A percentile compares a stretch with the other conserved stretches of the same genome.
Conservation (phyloP, 441 rosid genomes). For the Adansonia rubrostipa region DNA sequence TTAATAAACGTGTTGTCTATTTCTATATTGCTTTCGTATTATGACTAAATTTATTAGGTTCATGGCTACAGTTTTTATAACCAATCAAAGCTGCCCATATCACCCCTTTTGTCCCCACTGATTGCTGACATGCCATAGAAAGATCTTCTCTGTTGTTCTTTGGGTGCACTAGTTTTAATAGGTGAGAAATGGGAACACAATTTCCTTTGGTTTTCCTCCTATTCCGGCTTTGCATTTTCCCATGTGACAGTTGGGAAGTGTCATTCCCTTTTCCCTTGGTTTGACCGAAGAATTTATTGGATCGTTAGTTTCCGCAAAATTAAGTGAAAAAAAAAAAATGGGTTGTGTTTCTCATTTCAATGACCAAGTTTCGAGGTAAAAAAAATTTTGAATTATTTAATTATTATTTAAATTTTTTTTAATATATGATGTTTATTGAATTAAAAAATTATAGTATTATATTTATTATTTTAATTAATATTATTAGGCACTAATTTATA, state of each 20-base stretch:
- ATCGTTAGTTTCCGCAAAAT: neutral
- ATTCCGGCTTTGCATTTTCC: slow-evolving; percentile 25
- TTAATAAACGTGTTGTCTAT: too few relatives aligned
- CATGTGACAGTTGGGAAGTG: slow-evolving; percentile 21
- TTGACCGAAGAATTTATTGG: slow-evolving; percentile 2
- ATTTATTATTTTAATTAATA: too few relatives aligned
- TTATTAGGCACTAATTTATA: too few relatives aligned
- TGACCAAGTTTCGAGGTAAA: neutral
- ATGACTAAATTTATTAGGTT: too few relatives aligned
- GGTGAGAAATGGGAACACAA: slow-evolving; percentile 29
- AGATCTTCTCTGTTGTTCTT: neutral
- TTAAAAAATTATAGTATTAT: too few relatives aligned
- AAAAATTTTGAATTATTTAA: too few relatives aligned
- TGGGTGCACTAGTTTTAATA: too few relatives aligned
- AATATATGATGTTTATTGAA: too few relatives aligned
- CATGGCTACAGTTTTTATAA: neutral
- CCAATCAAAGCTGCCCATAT: neutral
- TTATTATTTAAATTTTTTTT: too few relatives aligned
- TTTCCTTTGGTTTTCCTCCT: neutral
- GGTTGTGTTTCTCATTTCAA: neutral
- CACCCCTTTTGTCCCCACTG: neutral
- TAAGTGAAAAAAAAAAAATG: neutral
- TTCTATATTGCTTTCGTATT: too few relatives aligned
- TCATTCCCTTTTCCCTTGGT: neutral
- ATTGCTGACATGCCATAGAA: too few relatives aligned